These are phyloP conservation scores for Penicillium sp. DNA, from an alignment of 2,329 filamentous ascomycete genomes.

Conservation along the genomic window DNA sequence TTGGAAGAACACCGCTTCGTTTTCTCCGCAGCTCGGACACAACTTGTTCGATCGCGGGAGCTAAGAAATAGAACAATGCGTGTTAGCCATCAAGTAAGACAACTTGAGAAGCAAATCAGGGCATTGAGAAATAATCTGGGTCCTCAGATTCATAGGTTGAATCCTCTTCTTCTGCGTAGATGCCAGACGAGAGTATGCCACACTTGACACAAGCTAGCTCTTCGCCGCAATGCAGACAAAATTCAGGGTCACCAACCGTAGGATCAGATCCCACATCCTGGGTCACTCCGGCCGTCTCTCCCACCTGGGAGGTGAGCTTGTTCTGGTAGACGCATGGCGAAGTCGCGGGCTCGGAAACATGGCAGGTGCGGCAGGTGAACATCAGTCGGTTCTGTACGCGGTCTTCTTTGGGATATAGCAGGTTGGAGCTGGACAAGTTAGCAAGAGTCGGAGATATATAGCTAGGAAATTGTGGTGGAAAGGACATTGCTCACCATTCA, in stretches of 20 bases:
- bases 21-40: conserved; percentile 79
- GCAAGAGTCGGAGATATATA: not conserved
- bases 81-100: conserved; percentile 20
- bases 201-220: conserved; percentile 54
- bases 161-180: not conserved
- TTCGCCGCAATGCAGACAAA: conserved; percentile 58
- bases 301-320: conserved; percentile 82
- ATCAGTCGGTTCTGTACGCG: conserved; percentile 76
- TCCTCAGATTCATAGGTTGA: conserved; percentile 16
- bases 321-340: conserved; percentile 95
- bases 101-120: conserved; percentile 13
- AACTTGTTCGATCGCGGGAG: conserved; percentile 83
- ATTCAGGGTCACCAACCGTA: conserved; percentile 74
- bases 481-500: conserved; percentile 64
- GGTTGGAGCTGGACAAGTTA: conserved; percentile 91
- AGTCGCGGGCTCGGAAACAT: conserved; percentile 79
- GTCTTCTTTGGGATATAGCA: conserved; percentile 97
- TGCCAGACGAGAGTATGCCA: conserved; percentile 33
- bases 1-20: conserved; percentile 97
- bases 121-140: conserved; percentile 4
- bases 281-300: conserved; percentile 94
- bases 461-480: not conserved
- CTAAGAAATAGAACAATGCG: conserved; percentile 47
- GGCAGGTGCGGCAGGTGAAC: conserved; percentile 94
- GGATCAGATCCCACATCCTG: conserved; percentile 96